phyloP scores from a whole-genome alignment of 192 early-diverging fungal species.

The Entomortierella beljakovae region DNA sequence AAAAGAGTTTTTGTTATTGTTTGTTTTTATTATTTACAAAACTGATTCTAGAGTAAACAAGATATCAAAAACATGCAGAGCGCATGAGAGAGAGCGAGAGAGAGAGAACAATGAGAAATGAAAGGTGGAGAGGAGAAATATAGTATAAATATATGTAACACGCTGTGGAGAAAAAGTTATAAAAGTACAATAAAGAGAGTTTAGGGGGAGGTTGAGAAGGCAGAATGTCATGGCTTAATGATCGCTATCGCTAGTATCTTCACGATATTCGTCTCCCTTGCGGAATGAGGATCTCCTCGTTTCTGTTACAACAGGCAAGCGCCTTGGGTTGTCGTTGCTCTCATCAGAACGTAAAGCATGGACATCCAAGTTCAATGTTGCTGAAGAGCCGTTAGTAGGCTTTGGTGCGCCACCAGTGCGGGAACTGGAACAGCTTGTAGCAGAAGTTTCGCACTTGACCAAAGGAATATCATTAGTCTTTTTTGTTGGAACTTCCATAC shows the following conservation, averaged over 20 bases:
- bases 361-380: slow-evolving; percentile 42
- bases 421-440: background rate
- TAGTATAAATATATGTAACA: slow-evolving; percentile 6
- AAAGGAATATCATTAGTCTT: background rate
- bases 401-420: slow-evolving; percentile 8
- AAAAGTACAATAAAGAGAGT: background rate
- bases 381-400: slow-evolving; percentile 12
- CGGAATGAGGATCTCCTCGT: background rate
- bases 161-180: background rate
- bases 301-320: slow-evolving; percentile 42
- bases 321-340: slow-evolving; percentile 26
- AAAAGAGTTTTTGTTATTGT: too few species aligned
- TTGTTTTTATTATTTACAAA: background rate
- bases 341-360: slow-evolving; percentile 31
- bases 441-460: background rate
- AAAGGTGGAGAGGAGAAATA: background rate
- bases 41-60: background rate
- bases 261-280: slow-evolving; percentile 3
- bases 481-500: background rate
- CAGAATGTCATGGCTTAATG: background rate
- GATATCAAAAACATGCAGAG: background rate
- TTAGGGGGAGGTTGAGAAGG: background rate
- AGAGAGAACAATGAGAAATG: background rate
- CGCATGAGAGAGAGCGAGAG: background rate
- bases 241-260: slow-evolving; percentile 18